phyloP scores from a whole-genome alignment of 257 asterid genomes.

The Solanum pinnatisectum region DNA sequence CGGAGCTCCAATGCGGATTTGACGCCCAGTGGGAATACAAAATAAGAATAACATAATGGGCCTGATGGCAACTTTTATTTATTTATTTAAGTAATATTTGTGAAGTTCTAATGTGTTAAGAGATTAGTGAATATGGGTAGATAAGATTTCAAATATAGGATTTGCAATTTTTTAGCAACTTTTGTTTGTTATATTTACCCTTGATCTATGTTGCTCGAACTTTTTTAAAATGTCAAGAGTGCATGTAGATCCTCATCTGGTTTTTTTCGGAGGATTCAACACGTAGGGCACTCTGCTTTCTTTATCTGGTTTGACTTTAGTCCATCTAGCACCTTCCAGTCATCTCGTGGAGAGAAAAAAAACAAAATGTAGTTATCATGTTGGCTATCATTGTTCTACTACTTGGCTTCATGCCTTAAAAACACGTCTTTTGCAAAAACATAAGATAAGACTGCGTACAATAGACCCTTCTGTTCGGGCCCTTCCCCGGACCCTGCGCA shows the following conservation, averaged over 20 bases:
- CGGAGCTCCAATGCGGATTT: neutral
- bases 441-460: no score
- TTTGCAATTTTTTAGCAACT: neutral
- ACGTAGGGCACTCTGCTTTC: neutral
- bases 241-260: fast-evolving
- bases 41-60: neutral
- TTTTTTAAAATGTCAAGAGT: neutral
- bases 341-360: neutral
- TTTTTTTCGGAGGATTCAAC: neutral
- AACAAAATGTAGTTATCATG: neutral
- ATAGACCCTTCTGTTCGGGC: no score
- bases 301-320: neutral
- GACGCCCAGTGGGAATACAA: no score
- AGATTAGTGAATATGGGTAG: neutral
- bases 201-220: fast-evolving
- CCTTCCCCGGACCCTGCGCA: neutral
- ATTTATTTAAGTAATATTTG: neutral
- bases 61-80: neutral
- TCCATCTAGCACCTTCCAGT: neutral
- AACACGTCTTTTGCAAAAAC: no score
- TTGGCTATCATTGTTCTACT: neutral
- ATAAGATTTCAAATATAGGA: neutral
- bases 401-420: neutral
- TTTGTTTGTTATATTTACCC: neutral
- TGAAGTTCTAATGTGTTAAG: neutral